Base-by-base conservation (phyloP, 1,284 basidiomycete species). In the Ganoderma resinaceum region DNA sequence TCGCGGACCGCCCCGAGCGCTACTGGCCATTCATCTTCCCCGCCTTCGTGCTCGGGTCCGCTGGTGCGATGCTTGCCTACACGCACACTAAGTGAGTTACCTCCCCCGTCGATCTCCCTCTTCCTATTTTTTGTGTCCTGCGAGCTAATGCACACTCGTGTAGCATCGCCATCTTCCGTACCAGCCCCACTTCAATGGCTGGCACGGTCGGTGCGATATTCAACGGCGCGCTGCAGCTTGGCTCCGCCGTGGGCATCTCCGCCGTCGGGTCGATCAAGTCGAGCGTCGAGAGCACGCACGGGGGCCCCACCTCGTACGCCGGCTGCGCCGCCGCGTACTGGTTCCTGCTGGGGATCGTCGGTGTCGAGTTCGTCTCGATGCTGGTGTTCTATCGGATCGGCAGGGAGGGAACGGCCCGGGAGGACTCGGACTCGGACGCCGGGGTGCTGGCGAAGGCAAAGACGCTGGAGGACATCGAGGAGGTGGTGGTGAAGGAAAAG, bases 131-230 rank as follows among this genome's bases (percentile, higher is more conserved):
- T 8, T 11, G 23, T 55, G 20, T 42, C 5, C 7, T 23, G 29
- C 20, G 29, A 66, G 23, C 66, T 66, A 37, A 61, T 29, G 49
- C 4, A 8, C 33, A 43, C 46, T 26, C 23, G 0, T 5, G 14
- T 37, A 87, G 85, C 72, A 85, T 89, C 66, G 85, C 86, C 14
- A 82, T 88, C 53, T 84, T 89, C 77, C 82, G 80, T 55, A 80
- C 79, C 20, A 80, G 81, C 2, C 87, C 87, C 1, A 66, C 84
- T 3, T 78, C 80, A 20, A 83, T 85, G 76, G 81, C 86, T 0
- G 87, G 88, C 52, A 85, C 83, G 0, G 83, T 87, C 2, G 86
- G 86, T 20, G 87, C 88, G 2, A 83, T 89, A 38, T 87, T 87
- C 78, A 86, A 86, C 67, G 81, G 82, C 29, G 85, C 85, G 12